Base-by-base conservation (phyloP, 2,329 filamentous ascomycete species). In the Myriosclerotinia curreyana region DNA sequence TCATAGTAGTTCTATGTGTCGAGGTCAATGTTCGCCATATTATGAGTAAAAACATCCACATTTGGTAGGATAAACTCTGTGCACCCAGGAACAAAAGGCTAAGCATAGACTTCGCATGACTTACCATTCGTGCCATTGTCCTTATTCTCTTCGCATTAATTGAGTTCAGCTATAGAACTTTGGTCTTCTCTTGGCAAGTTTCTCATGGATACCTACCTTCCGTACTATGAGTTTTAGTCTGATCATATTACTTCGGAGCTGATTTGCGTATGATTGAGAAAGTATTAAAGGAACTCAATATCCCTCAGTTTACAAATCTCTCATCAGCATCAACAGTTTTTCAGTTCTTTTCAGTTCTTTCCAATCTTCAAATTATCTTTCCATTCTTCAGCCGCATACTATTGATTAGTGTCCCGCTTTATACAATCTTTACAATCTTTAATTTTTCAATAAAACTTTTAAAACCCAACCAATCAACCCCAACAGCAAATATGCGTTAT, bases 251-350 rank as follows among this genome's bases (percentile, higher is more conserved):
- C 17, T 22, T 17, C 25, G 20, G 22, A 40, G 52, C 38, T 17
- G 52, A 20, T 59, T 58, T 50, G 36, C 34, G 17, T 42, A 50
- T 50, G 52, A 36, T 58, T 14, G 20, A 64, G 55, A 25, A 68
- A 67, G 65, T 72, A 72, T 72, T 71, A 68, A 73, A 72, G 67
- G 40, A 65, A 48, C 51, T 66, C 65, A 58, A 69, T 62, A 22
- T 62, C 66, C 69, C 66, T 68, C 65, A 53, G 49, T 59, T 59
- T 63, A 46, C 34, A 63, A 52, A 64, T 68, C 42, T 65, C 67
- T 66, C 69, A 70, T 71, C 69, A 70, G 69, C 71, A 70, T 71
- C 70, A 70, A 67, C 66, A 71, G 64, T 70, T 69, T 63, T 58
- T n/a, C 34, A 50, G 44, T 63, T 67, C 63, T 60, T 54, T n/a